Evolutionary conservation across 2,329 filamentous ascomycete genomes (phyloP).

Genomic region (Emergomyces africanus): DNA sequence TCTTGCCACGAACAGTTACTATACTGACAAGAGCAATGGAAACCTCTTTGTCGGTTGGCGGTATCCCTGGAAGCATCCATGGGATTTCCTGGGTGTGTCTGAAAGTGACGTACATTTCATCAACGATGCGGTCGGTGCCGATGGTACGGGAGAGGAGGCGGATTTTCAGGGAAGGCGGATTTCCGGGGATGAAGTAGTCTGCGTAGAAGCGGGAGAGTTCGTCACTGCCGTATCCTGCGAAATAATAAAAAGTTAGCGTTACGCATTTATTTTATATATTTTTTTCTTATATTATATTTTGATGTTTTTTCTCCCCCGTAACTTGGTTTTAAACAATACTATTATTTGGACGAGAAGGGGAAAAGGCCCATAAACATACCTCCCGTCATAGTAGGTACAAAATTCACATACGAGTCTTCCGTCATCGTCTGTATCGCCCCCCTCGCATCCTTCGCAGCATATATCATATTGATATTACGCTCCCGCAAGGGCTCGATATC

Average conservation of each 20-base stretch:
- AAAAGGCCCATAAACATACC: slow-evolving; percentile 18
- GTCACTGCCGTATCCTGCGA: slow-evolving; percentile 27
- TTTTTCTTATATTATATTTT: too few species aligned
- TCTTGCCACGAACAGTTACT: slow-evolving; percentile 40
- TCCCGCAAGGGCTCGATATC: slow-evolving; percentile 22
- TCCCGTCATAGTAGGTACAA: slow-evolving; percentile 23
- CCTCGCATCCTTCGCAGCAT: slow-evolving; percentile 19
- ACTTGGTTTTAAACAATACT: too few species aligned
- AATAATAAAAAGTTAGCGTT: neutral
- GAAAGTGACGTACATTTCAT: slow-evolving; percentile 46
- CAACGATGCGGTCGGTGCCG: slow-evolving; percentile 46
- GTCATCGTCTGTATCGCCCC: slow-evolving; percentile 20
- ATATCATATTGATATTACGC: slow-evolving; percentile 14
- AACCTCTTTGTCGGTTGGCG: slow-evolving; percentile 43
- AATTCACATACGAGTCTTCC: slow-evolving; percentile 16
- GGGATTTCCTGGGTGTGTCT: slow-evolving; percentile 43
- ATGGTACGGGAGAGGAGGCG: slow-evolving; percentile 46
- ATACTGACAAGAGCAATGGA: slow-evolving; percentile 46
- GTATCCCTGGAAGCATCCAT: slow-evolving; percentile 48
- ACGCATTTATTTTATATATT: too few species aligned
- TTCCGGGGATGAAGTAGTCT: slow-evolving; percentile 42
- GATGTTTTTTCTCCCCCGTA: neutral
- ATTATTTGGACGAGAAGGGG: slow-evolving; percentile 9
- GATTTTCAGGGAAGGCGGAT: slow-evolving; percentile 39
- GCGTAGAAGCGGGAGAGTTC: slow-evolving; percentile 40